Conservation (phyloP, 1,139 yeast species). For the Suhomyces yuchorum region DNA sequence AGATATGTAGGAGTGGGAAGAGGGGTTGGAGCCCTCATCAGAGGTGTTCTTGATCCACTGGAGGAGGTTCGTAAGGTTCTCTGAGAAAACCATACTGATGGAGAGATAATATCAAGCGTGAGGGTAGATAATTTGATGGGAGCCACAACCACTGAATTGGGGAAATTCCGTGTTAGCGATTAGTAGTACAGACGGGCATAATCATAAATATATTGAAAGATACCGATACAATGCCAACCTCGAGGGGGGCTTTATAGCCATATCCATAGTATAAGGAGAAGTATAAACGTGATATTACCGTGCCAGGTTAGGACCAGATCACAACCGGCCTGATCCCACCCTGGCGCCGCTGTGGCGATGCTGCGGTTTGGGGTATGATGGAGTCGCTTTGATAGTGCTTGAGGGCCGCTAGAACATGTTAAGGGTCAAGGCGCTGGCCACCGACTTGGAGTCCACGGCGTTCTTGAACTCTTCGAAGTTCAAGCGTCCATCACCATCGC, state of each 20-base stretch:
- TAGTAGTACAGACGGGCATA: background rate
- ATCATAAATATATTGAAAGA: background rate
- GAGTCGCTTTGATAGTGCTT: background rate
- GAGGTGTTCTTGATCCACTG: conserved; percentile 31
- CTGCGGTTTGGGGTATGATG: too few species aligned
- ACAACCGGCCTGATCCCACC: too few species aligned
- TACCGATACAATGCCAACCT: background rate
- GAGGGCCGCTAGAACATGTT: conserved; percentile 36
- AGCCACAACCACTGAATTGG: too few species aligned
- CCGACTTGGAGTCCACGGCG: conserved; percentile 68
- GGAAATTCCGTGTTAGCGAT: too few species aligned
- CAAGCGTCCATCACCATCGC: conserved; percentile 86
- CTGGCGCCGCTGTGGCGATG: too few species aligned
- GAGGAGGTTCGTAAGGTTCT: conserved; percentile 13
- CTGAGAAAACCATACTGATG: conserved; percentile 1
- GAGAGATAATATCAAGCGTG: background rate
- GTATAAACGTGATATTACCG: background rate
- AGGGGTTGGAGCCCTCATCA: conserved; percentile 24
- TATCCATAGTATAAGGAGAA: background rate
- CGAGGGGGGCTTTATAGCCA: background rate
- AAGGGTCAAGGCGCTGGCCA: conserved; percentile 60
- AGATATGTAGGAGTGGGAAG: conserved; percentile 31
- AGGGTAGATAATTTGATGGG: background rate
- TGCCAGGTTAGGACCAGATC: too few species aligned
- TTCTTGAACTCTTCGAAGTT: conserved; percentile 84